Evolutionary conservation across 2,329 filamentous ascomycete genomes (phyloP).

Genomic region (Trichoderma endophyticum): DNA sequence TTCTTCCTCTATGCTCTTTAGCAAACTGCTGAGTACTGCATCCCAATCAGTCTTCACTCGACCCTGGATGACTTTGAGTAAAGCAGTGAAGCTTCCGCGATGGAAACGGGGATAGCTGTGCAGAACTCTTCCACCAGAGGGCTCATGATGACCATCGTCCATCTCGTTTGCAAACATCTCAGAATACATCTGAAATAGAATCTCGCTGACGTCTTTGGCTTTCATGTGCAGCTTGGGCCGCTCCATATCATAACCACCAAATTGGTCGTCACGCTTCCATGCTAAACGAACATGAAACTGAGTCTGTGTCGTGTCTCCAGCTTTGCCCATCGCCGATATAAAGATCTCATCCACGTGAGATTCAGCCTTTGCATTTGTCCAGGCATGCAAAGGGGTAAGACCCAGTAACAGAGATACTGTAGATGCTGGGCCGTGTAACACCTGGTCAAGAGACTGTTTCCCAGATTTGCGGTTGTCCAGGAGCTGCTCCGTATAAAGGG

Average conservation of each 20-base stretch:
- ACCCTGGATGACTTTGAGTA: slow-evolving; percentile 38
- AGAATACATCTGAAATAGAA: slow-evolving; percentile 42
- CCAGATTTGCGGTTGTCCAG: slow-evolving; percentile 29
- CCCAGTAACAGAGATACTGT: slow-evolving; percentile 51
- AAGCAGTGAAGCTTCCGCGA: slow-evolving; percentile 37
- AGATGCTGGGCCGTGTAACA: slow-evolving; percentile 46
- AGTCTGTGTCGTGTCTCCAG: neutral
- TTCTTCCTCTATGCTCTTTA: slow-evolving; percentile 33
- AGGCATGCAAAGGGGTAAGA: slow-evolving; percentile 47
- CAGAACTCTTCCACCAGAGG: slow-evolving; percentile 1
- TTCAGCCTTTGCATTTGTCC: slow-evolving; percentile 45
- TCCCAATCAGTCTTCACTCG: slow-evolving; percentile 36
- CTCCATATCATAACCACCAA: slow-evolving; percentile 26
- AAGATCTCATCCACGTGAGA: slow-evolving; percentile 41
- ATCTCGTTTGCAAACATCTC: slow-evolving; percentile 41
- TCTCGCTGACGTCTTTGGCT: slow-evolving; percentile 35
- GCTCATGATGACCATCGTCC: neutral
- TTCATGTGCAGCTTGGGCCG: slow-evolving; percentile 33
- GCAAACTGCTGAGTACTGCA: slow-evolving; percentile 28
- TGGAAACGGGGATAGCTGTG: slow-evolving; percentile 34
- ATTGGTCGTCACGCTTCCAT: slow-evolving; percentile 37
- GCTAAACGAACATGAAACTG: slow-evolving; percentile 32
- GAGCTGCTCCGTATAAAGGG: slow-evolving; percentile 48
- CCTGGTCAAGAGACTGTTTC: slow-evolving; percentile 33
- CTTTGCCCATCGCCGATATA: neutral